Evolutionary conservation across 176 grass and related monocot species (phyloP).

Genomic region (Guadua angustifolia): DNA sequence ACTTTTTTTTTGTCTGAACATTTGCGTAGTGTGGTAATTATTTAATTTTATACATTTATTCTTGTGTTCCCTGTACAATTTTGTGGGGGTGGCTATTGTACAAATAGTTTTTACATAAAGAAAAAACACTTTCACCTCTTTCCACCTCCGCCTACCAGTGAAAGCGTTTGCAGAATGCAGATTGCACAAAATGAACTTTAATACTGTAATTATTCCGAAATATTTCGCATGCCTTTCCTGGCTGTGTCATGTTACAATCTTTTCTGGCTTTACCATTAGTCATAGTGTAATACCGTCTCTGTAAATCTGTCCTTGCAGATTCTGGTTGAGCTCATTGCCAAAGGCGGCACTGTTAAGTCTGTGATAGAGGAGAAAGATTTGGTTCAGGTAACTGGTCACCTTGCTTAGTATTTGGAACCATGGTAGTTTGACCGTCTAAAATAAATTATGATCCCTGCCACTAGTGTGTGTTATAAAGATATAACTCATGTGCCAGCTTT

Average conservation of each 20-base stretch:
- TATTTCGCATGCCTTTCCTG: background rate
- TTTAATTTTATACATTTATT: background rate
- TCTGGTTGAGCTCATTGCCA: constrained; percentile 71
- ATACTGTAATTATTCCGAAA: background rate
- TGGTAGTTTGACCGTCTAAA: constrained; percentile 4
- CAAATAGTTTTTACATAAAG: background rate
- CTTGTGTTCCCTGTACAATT: background rate
- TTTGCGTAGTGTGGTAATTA: background rate
- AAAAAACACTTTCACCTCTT: background rate
- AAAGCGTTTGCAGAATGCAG: background rate
- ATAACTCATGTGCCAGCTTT: background rate
- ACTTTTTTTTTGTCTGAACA: background rate
- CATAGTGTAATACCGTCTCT: background rate
- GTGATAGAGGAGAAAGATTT: constrained; percentile 93
- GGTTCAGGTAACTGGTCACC: constrained; percentile 69
- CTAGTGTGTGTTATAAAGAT: background rate
- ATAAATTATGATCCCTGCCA: background rate
- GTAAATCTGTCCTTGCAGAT: constrained; percentile 57
- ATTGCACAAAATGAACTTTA: constrained; percentile 16
- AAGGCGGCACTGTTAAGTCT: constrained; percentile 80
- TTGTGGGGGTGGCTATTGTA: background rate
- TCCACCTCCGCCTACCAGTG: too few species aligned
- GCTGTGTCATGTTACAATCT: background rate
- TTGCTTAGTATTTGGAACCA: constrained; percentile 28
- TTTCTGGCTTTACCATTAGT: background rate